Base-by-base conservation (phyloP, 306 rosid genomes). In the Corylus avellana region DNA sequence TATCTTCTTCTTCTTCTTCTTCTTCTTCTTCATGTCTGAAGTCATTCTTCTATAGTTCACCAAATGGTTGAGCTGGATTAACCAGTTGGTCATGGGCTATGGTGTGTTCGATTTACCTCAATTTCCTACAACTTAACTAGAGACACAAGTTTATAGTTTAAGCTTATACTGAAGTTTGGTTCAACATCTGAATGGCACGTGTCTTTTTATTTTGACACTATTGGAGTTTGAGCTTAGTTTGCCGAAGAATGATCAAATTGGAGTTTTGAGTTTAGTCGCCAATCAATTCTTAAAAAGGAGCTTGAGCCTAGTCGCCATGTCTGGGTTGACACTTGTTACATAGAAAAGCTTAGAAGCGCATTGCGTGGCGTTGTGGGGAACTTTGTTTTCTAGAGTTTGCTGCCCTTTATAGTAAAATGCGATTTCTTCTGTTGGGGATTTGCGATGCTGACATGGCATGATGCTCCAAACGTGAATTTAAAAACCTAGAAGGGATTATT, bases 61-160 rank as follows among this genome's bases (percentile, higher is more conserved):
- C 48, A 10, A 90, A 93, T 76, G 79, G 87, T 69, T 75, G 79
- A 53, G 89, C 72, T 6, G 90, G 91, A 12, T 84, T 80, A 35
- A 88, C 91, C 6, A 88, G 54, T 54, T 92, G 97, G 10, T 6
- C 20, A 63, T 29, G 18, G 70, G 20, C 70, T 32, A 29, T 13
- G 70, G 46, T 14, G 7, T 61, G 67, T 14, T 61, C 8, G 25
- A 61, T 25, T 58, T 58, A n/a, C 1, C 27, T 29, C 12, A 25
- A 59, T 59, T 12, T 29, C 66, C 29, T 29, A 8, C 2, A 22
- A 59, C 32, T 27, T 37, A 22, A 59, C 66, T 59, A 59, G 66
- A 12, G 66, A 59, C 46, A 42, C 46, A 42, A 42, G 46, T 42
- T 42, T 42, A 42, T 42, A 42, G 46, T 42, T 42, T 7, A 42